Base-by-base conservation (phyloP, 768 basidiomycete genomes). In the Boletus sp. region DNA sequence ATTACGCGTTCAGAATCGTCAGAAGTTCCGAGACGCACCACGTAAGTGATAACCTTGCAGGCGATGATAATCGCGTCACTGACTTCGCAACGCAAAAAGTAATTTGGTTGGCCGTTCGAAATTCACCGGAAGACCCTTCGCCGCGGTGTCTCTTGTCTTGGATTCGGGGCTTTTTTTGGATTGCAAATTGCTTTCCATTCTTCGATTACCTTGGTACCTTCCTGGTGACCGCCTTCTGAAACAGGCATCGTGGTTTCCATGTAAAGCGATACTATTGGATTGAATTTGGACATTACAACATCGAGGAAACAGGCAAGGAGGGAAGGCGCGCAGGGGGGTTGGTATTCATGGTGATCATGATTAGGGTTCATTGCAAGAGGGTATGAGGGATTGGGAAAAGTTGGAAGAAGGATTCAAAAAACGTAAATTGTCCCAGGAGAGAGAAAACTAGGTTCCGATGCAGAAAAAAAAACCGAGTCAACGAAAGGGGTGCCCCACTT, bases 91-190 rank as follows among this genome's bases (percentile, higher is more conserved):
- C 14, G 24, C 53, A 57, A 48, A 55, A 52, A 35, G 47, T 32
- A 51, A 53, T n/a, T 48, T 14, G 47, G 58, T 28, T 24, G 47
- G 36, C 58, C 37, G 28, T 50, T 57, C 50, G 47, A 57, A 66
- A 35, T 41, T 64, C 47, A 52, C 46, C 18, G 18, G 15, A 44
- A 41, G 47, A 37, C 49, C 28, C 59, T 63, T 70, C 65, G 55
- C 68, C 67, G 67, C 68, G 67, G 68, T 67, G 58, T 67, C 65
- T 64, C 60, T 68, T 54, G 58, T 24, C 36, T 44, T 18, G 51
- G 55, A 52, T 59, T 57, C 51, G 47, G 62, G 32, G 33, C 14
- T 46, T 29, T 52, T 59, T 64, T 50, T 33, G 33, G 59, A 57
- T 64, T 67, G 45, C 35, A 50, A 62, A 67, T 64, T 67, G 30